A percentile compares a stretch with the other conserved stretches of the same genome.
These are phyloP conservation scores for Paraphaeosphaeria minitans DNA, from an alignment of 2,329 filamentous ascomycete species.

Conservation along the genomic window DNA sequence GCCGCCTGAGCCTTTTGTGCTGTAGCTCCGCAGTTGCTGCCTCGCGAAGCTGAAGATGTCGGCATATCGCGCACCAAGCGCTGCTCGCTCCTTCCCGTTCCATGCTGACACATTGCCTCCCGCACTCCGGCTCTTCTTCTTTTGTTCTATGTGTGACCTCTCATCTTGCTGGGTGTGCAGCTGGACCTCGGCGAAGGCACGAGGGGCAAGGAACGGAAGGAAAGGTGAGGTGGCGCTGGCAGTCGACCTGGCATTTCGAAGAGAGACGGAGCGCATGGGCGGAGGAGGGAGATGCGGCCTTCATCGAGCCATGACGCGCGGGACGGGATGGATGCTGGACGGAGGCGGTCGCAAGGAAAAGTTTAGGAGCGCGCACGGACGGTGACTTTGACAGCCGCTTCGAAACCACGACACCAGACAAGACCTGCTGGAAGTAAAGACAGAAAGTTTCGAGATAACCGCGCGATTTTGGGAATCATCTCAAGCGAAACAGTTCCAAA, in stretches of 20 bases:
- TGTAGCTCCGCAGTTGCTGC: slow-evolving; percentile 17
- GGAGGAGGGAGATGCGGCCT: slow-evolving; percentile 18
- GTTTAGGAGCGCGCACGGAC: slow-evolving; percentile 11
- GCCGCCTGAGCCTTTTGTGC: slow-evolving; percentile 1
- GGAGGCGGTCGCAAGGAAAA: slow-evolving; percentile 11
- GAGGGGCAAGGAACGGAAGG: slow-evolving; percentile 48
- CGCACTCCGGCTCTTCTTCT: slow-evolving; percentile 5
- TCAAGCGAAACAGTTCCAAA: background rate
- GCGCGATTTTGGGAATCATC: background rate
- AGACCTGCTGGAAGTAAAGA: background rate
- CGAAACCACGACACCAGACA: background rate
- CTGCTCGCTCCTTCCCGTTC: background rate
- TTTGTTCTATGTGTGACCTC: slow-evolving; percentile 23
- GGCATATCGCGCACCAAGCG: slow-evolving; percentile 24
- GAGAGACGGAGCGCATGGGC: slow-evolving; percentile 41
- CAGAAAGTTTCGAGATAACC: background rate
- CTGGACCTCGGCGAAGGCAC: slow-evolving; percentile 36
- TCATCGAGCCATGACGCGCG: slow-evolving; percentile 41
- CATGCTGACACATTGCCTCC: background rate
- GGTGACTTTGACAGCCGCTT: background rate
- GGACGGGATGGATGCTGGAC: slow-evolving; percentile 11
- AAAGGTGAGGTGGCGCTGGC: slow-evolving; percentile 38
- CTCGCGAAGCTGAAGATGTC: slow-evolving; percentile 33
- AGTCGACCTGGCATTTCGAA: slow-evolving; percentile 39
- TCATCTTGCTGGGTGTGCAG: slow-evolving; percentile 18